These are phyloP conservation scores for Gynostemma pentaphyllum DNA, from an alignment of 306 rosid genomes.

Conservation along the genomic window DNA sequence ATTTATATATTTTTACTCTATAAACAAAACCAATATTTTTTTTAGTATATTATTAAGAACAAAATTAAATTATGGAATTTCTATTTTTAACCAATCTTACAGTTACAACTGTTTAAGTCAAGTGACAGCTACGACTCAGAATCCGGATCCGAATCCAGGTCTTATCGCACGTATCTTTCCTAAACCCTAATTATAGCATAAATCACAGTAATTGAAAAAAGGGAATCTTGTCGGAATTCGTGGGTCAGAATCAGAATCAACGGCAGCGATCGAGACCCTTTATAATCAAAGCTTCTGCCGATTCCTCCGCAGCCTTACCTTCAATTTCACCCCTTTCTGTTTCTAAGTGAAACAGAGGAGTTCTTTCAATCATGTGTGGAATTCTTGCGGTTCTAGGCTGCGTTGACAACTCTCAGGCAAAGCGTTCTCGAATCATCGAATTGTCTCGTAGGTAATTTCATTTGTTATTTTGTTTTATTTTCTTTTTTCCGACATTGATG, in stretches of 20 bases:
- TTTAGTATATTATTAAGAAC: too few relatives aligned
- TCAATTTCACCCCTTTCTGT: constrained; percentile 4
- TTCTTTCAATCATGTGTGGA: constrained; percentile 92
- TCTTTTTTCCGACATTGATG: neutral
- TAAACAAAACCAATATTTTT: too few relatives aligned
- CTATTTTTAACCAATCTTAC: too few relatives aligned
- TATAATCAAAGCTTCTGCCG: neutral
- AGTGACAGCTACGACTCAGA: neutral
- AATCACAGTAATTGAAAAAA: neutral
- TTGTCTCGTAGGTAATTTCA: constrained; percentile 61
- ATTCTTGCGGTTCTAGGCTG: constrained; percentile 86
- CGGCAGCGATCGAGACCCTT: constrained; percentile 17
- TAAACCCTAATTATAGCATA: constrained; percentile 14
- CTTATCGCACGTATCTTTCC: neutral
- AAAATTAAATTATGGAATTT: too few relatives aligned
- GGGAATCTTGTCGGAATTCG: constrained; percentile 27
- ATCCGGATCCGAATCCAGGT: neutral
- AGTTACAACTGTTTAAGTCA: neutral
- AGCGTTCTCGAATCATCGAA: constrained; percentile 80
- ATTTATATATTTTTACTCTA: too few relatives aligned
- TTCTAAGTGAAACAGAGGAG: neutral
- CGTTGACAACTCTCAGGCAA: constrained; percentile 64
- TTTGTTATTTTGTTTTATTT: neutral
- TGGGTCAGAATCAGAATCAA: constrained; percentile 20
- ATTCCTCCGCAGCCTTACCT: constrained; percentile 17